A percentile compares a stretch with the other conserved stretches of the same genome.
These are phyloP conservation scores for Endoconidiophora polonica DNA, from an alignment of 2,329 filamentous ascomycete species.

Conservation along the genomic window DNA sequence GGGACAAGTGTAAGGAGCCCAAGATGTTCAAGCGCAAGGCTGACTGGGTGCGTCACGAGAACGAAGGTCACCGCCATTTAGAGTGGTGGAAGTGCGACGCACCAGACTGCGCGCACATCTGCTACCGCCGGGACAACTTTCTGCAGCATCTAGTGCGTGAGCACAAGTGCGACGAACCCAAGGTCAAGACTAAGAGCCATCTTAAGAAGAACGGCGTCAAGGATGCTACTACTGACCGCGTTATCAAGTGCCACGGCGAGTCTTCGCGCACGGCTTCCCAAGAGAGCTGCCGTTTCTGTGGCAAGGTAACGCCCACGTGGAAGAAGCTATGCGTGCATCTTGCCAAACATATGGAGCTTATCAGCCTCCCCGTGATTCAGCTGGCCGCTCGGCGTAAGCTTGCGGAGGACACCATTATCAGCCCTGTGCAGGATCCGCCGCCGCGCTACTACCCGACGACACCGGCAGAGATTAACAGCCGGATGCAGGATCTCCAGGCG, in stretches of 20 bases:
- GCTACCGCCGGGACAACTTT: constrained; percentile 83
- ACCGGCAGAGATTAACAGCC: neutral
- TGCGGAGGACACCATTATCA: constrained; percentile 47
- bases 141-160: constrained; percentile 82
- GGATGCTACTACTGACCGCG: constrained; percentile 58
- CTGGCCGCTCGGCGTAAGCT: constrained; percentile 37
- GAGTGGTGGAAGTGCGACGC: constrained; percentile 84
- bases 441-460: constrained; percentile 20
- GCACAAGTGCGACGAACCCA: constrained; percentile 73
- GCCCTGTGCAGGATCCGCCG: constrained; percentile 43
- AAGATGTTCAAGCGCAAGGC: constrained; percentile 93
- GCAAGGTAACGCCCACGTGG: constrained; percentile 65
- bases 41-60: constrained; percentile 90
- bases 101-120: constrained; percentile 63
- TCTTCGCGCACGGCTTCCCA: constrained; percentile 49
- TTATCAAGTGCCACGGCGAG: constrained; percentile 61
- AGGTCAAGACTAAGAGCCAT: constrained; percentile 55
- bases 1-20: constrained; percentile 62
- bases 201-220: constrained; percentile 40
- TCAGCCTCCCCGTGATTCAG: constrained; percentile 63
- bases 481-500: constrained; percentile 10
- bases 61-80: constrained; percentile 73
- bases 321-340: constrained; percentile 90
- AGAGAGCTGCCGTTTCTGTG: constrained; percentile 78
- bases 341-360: constrained; percentile 86